phyloP scores from a whole-genome alignment of 257 asterid genomes.

The Solanum sparsipilum region DNA sequence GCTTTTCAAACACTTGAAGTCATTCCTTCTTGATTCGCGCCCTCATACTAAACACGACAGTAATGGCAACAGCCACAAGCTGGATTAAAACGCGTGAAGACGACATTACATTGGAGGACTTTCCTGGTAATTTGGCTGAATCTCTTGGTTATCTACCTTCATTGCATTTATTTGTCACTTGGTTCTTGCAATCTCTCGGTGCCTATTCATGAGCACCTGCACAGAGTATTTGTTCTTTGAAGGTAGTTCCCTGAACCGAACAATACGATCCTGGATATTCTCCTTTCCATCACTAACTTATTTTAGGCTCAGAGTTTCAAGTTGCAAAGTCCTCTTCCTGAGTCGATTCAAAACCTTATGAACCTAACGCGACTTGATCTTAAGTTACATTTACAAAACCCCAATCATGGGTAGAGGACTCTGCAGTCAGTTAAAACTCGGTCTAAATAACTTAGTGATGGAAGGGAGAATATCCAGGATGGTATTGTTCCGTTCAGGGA shows the following conservation, averaged over 20 bases:
- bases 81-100: constrained; percentile 17
- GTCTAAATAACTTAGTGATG: not conserved
- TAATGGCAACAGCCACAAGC: constrained; percentile 24
- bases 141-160: not conserved
- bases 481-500: not conserved
- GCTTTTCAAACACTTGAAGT: constrained; percentile 39
- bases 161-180: not conserved
- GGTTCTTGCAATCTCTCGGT: not conserved
- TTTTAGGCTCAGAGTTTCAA: not conserved
- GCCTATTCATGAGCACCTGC: not conserved
- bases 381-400: not conserved
- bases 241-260: not conserved
- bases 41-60: constrained; percentile 14
- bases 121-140: not conserved
- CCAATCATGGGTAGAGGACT: not conserved
- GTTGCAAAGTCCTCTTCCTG: not conserved
- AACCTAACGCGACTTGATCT: not conserved
- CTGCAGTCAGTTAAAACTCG: not conserved
- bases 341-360: not conserved
- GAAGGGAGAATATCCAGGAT: not conserved
- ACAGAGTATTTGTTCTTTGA: constrained; percentile 1
- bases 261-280: not conserved
- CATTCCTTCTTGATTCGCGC: constrained; percentile 34
- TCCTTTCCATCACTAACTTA: not conserved
- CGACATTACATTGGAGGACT: not conserved